Evolutionary conservation across 176 grass and related monocot species (phyloP).

Genomic region (Oropetium thomaeum): DNA sequence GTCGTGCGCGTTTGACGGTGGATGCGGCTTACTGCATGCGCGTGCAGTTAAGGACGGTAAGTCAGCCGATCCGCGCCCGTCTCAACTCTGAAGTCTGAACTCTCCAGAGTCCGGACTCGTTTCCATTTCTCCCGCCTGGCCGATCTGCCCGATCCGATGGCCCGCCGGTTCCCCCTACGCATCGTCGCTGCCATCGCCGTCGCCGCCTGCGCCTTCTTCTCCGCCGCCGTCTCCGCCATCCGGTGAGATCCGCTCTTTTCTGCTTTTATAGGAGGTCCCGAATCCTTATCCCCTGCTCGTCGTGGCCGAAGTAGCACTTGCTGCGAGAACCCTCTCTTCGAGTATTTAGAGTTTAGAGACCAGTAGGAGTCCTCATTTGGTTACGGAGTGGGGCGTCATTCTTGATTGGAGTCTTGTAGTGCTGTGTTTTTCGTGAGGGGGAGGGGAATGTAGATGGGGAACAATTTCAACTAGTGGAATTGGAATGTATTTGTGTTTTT

Average conservation of each 20-base stretch:
- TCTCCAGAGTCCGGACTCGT: too few species aligned
- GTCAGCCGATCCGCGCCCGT: too few species aligned
- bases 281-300: background rate
- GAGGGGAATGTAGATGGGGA: background rate
- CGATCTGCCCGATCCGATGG: slow-evolving; percentile 3
- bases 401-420: background rate
- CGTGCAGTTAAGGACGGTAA: too few species aligned
- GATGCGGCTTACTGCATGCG: too few species aligned
- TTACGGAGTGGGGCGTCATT: background rate
- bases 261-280: background rate
- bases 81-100: too few species aligned
- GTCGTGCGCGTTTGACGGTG: too few species aligned
- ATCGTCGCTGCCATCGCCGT: background rate
- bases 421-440: background rate
- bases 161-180: background rate
- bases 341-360: background rate
- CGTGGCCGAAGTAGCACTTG: background rate
- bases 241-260: slow-evolving; percentile 37
- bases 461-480: background rate
- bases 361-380: background rate
- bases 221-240: slow-evolving; percentile 18
- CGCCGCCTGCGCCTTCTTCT: slow-evolving; percentile 3
- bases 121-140: background rate
- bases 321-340: background rate
- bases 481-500: background rate